Evolutionary conservation across 2,329 filamentous ascomycete genomes (phyloP).

Genomic region (Botrytis paeoniae): DNA sequence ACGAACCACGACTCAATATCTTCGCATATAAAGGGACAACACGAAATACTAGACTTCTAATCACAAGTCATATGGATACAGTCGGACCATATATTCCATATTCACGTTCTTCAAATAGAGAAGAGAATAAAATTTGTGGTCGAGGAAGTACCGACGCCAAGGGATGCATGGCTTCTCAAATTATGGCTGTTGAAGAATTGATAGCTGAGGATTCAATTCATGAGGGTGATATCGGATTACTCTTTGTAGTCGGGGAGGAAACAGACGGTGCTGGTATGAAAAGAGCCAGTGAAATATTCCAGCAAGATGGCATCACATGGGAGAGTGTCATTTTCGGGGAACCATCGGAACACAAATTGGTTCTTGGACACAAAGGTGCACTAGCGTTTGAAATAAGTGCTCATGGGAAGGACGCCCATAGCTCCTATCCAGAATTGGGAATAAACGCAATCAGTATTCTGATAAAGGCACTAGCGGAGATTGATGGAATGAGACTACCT

Average conservation of each 20-base stretch:
- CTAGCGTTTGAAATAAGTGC: slow-evolving; percentile 64
- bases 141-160: slow-evolving; percentile 71
- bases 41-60: slow-evolving; percentile 46
- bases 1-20: slow-evolving; percentile 48
- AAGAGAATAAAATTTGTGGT: slow-evolving; percentile 55
- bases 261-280: slow-evolving; percentile 78
- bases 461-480: slow-evolving; percentile 61
- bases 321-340: slow-evolving; percentile 83
- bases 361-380: slow-evolving; percentile 85
- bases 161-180: slow-evolving; percentile 66
- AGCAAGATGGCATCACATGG: slow-evolving; percentile 43
- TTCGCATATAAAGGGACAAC: slow-evolving; percentile 53
- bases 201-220: slow-evolving; percentile 41
- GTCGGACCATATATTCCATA: slow-evolving; percentile 48
- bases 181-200: slow-evolving; percentile 61
- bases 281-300: slow-evolving; percentile 44
- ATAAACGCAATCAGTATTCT: slow-evolving; percentile 79
- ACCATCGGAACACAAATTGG: slow-evolving; percentile 84
- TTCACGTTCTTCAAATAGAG: slow-evolving; percentile 28
- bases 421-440: slow-evolving; percentile 86
- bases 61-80: slow-evolving; percentile 62
- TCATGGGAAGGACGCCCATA: slow-evolving; percentile 74
- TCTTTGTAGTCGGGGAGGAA: slow-evolving; percentile 80
- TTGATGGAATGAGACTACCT: slow-evolving; percentile 69
- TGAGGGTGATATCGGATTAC: slow-evolving; percentile 51